Evolutionary conservation across 2,329 filamentous ascomycete genomes (phyloP).

Genomic region (Verticillium nonalfalfae): DNA sequence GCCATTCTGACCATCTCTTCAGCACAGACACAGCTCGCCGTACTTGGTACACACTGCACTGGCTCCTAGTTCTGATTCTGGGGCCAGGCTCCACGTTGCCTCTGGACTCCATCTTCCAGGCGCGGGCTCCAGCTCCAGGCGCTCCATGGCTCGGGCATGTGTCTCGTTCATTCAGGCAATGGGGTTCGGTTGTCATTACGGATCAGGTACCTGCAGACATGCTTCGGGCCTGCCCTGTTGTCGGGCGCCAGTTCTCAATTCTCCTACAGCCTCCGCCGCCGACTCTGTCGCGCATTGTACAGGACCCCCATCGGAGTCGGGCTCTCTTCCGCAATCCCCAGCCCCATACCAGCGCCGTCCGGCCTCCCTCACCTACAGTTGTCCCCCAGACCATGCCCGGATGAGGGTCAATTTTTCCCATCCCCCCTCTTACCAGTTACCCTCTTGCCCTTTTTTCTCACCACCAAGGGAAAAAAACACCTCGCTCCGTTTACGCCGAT

Average conservation of each 20-base stretch:
- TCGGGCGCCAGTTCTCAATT: background rate
- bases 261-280: background rate
- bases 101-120: too few relatives aligned
- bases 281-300: slow-evolving; percentile 1
- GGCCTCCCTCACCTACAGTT: background rate
- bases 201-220: background rate
- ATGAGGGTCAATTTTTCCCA: background rate
- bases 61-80: too few relatives aligned
- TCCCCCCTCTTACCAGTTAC: background rate
- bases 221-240: background rate
- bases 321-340: slow-evolving; percentile 3
- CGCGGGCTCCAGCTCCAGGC: too few relatives aligned
- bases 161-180: background rate
- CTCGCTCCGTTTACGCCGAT: background rate
- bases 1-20: background rate
- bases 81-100: too few relatives aligned
- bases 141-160: too few relatives aligned
- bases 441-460: background rate
- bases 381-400: background rate
- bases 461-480: background rate
- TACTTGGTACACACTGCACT: too few relatives aligned
- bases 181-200: background rate
- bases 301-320: slow-evolving; percentile 6
- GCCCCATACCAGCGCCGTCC: slow-evolving; percentile 1
- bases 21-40: too few relatives aligned